phyloP scores from a whole-genome alignment of 2,329 filamentous ascomycete species.

The Hymenoscyphus fructigenus region DNA sequence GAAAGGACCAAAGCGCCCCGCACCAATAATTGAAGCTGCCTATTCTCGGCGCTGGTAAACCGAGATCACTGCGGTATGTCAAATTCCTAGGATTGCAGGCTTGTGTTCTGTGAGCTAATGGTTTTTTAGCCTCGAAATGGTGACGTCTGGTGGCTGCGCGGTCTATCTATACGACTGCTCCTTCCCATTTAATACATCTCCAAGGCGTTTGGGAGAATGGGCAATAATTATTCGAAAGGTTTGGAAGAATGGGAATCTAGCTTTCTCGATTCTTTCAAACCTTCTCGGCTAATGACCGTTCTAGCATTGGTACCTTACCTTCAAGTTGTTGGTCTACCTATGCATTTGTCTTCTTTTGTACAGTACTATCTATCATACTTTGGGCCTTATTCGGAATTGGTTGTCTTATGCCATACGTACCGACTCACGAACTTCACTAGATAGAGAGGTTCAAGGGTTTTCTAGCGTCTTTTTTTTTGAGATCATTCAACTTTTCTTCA shows the following conservation, averaged over 20 bases:
- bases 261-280: background rate
- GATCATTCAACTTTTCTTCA: conserved; percentile 7
- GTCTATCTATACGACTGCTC: too few relatives aligned
- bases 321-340: conserved; percentile 32
- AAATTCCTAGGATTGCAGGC: background rate
- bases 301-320: conserved; percentile 16
- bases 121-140: background rate
- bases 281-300: background rate
- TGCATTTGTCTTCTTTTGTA: conserved; percentile 14
- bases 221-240: background rate
- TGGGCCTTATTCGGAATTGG: background rate
- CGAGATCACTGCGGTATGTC: background rate
- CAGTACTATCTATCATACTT: conserved; percentile 9
- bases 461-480: conserved; percentile 11
- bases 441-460: conserved; percentile 16
- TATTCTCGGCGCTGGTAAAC: conserved; percentile 4
- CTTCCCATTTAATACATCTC: too few relatives aligned
- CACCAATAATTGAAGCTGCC: conserved; percentile 1
- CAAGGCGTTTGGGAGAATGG: conserved; percentile 5
- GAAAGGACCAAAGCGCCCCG: conserved; percentile 2
- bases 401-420: background rate
- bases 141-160: background rate
- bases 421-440: background rate
- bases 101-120: background rate
- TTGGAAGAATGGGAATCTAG: conserved; percentile 5